Conservation (phyloP, 179 eudicot species). For the Spinacia oleracea region DNA sequence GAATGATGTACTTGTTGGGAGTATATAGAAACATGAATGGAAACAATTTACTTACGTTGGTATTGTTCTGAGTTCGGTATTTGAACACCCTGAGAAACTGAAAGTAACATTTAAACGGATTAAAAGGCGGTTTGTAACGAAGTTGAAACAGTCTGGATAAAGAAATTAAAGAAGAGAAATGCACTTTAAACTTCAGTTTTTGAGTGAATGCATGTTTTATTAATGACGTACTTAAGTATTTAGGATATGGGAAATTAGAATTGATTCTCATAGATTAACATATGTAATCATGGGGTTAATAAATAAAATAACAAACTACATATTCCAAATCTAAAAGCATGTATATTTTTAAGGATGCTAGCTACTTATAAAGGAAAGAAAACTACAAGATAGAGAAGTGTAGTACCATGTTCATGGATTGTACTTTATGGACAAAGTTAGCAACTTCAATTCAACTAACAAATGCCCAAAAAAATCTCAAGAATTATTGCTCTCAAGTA, state of each 20-base stretch:
- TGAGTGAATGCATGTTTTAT: background rate
- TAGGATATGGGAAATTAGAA: background rate
- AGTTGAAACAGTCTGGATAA: background rate
- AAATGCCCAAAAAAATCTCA: slow-evolving; percentile 9
- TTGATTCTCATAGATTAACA: background rate
- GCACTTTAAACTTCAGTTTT: background rate
- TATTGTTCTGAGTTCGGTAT: background rate
- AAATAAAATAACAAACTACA: background rate
- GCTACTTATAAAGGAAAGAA: background rate
- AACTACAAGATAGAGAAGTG: background rate
- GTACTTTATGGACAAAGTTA: background rate
- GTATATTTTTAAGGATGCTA: background rate
- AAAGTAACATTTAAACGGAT: background rate
- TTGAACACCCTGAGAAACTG: slow-evolving; percentile 1
- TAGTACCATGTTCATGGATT: slow-evolving; percentile 16
- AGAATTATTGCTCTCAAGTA: background rate
- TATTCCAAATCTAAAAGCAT: slow-evolving; percentile 6
- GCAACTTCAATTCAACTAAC: background rate
- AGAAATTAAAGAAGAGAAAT: too few species aligned
- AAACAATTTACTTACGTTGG: background rate
- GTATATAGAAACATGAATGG: too few species aligned
- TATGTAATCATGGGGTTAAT: background rate
- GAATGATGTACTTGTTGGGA: background rate
- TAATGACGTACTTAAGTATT: background rate
- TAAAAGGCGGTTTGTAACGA: background rate